Evolutionary conservation across 208 protist species (phyloP).

Genomic region (Acanthamoeba triangularis): DNA sequence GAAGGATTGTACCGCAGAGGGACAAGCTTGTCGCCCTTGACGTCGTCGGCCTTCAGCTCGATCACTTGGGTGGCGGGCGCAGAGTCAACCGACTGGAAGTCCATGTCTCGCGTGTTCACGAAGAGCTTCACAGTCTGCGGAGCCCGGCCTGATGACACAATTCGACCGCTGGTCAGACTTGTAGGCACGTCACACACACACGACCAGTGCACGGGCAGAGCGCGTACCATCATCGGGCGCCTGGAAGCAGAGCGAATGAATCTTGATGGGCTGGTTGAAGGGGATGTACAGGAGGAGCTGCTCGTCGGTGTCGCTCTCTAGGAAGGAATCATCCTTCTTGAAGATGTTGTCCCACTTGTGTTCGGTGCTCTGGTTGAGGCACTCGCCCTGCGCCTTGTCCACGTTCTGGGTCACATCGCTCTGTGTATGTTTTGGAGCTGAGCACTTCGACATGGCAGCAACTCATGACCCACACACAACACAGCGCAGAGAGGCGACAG

Average conservation of each 20-base stretch:
- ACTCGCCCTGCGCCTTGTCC: conserved; percentile 75
- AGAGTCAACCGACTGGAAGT: conserved; percentile 72
- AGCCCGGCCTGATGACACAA: conserved; percentile 15
- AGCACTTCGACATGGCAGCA: background rate
- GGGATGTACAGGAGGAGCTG: conserved; percentile 83
- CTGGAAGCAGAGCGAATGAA: conserved; percentile 81
- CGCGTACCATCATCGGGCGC: conserved; percentile 76
- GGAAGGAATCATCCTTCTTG: conserved; percentile 74
- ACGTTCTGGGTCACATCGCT: conserved; percentile 76
- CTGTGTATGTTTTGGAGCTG: background rate
- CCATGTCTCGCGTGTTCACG: conserved; percentile 75
- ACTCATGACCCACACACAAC: background rate
- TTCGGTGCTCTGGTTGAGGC: conserved; percentile 77
- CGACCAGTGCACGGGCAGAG: background rate
- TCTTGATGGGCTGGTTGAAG: conserved; percentile 85
- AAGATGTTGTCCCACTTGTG: conserved; percentile 77
- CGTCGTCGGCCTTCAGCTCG: conserved; percentile 76
- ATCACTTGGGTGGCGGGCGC: conserved; percentile 73
- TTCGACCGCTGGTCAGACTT: no score
- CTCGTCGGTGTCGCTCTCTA: conserved; percentile 84
- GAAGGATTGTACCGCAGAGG: conserved; percentile 28
- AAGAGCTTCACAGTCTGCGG: conserved; percentile 78
- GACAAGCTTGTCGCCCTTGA: conserved; percentile 76
- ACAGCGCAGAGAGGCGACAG: background rate
- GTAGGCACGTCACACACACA: background rate